These are phyloP conservation scores for Sechiopsis laciniata DNA, from an alignment of 306 rosid species.

Conservation along the genomic window DNA sequence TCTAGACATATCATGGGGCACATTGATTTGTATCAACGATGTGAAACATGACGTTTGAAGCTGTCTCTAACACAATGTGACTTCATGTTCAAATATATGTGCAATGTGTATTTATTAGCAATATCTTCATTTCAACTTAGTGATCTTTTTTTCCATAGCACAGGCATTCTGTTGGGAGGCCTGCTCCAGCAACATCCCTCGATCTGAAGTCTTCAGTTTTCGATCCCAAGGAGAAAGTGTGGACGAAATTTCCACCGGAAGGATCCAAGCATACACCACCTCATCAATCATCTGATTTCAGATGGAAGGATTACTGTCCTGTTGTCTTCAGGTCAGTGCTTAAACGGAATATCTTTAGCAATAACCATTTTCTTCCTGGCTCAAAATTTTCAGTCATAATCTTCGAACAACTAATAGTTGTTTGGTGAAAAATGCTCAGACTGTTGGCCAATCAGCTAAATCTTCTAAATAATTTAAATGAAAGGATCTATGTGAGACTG, in stretches of 20 bases:
- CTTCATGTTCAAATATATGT: background rate
- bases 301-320: conserved; percentile 97
- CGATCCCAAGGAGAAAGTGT: conserved; percentile 85
- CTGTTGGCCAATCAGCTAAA: background rate
- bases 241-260: conserved; percentile 94
- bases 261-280: conserved; percentile 97
- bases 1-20: background rate
- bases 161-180: conserved; percentile 98
- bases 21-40: background rate
- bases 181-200: conserved; percentile 80
- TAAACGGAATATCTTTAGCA: background rate
- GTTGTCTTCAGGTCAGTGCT: conserved; percentile 76
- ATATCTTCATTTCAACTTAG: conserved; percentile 29
- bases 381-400: background rate
- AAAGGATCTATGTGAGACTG: background rate
- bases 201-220: conserved; percentile 84
- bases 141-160: conserved; percentile 55
- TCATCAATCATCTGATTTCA: conserved; percentile 73
- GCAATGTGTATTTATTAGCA: conserved; percentile 20
- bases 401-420: background rate
- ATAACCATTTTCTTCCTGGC: background rate
- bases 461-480: conserved; percentile 9
- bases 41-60: background rate
- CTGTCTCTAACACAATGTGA: background rate
- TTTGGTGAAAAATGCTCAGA: background rate